These are phyloP conservation scores for Cornus florida DNA, from an alignment of 148 eudicot species.

Conservation along the genomic window DNA sequence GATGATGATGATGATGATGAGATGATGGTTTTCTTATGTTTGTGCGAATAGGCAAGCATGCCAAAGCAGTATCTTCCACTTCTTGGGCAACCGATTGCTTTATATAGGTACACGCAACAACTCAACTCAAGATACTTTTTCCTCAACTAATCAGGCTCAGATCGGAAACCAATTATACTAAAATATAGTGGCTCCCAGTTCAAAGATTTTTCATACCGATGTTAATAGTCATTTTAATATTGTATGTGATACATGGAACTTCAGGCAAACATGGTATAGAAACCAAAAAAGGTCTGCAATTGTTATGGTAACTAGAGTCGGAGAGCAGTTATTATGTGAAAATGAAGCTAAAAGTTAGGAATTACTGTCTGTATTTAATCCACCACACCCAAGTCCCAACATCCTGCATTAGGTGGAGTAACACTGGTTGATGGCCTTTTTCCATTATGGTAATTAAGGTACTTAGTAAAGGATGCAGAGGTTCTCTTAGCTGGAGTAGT, in stretches of 20 bases:
- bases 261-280: not conserved
- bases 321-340: too few species aligned
- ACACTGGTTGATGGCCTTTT: too few species aligned
- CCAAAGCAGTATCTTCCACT: constrained; percentile 99
- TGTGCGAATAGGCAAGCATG: constrained; percentile 80
- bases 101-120: too few species aligned
- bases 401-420: too few species aligned
- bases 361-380: too few species aligned
- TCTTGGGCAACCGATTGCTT: too few species aligned
- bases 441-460: not conserved
- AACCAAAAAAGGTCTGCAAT: not conserved
- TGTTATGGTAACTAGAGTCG: not conserved
- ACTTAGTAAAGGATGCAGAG: not conserved
- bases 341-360: too few species aligned
- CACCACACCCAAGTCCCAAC: too few species aligned
- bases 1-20: constrained; percentile 20
- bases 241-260: not conserved
- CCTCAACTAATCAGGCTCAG: not conserved
- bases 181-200: not conserved
- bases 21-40: constrained; percentile 29
- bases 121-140: constrained; percentile 2
- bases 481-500: not conserved
- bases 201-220: not conserved
- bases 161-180: not conserved
- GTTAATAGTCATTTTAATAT: not conserved